Percentiles rank a stretch among this genome's conserved stretches.
phyloP scores from a whole-genome alignment of 257 asterid genomes.

The Solanum chiquidenum region DNA sequence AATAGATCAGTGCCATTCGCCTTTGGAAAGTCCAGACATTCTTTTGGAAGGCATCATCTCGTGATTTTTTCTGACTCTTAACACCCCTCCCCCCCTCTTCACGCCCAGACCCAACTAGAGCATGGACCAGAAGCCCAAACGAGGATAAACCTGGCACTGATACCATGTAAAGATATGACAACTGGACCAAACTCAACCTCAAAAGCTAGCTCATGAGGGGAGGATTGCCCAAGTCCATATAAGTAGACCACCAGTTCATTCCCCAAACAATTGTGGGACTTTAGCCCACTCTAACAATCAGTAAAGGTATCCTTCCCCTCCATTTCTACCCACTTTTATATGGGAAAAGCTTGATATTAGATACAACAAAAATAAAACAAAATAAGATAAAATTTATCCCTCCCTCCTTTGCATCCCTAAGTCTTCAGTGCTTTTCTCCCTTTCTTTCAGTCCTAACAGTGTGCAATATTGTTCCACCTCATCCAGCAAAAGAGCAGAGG shows the following conservation, averaged over 20 bases:
- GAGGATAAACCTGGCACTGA: too few species aligned
- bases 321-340: not conserved
- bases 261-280: not conserved
- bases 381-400: not conserved
- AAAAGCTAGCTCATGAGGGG: not conserved
- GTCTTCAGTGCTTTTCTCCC: not conserved
- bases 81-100: too few species aligned
- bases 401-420: not conserved
- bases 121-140: too few species aligned
- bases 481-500: not conserved
- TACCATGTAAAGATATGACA: too few species aligned
- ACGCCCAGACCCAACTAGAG: too few species aligned
- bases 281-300: not conserved
- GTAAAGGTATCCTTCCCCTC: not conserved
- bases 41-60: not conserved
- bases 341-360: not conserved
- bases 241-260: not conserved
- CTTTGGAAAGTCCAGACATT: not conserved
- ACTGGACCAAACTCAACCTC: not conserved
- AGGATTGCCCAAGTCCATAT: not conserved
- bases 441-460: not conserved
- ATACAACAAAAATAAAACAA: not conserved
- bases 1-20: not conserved
- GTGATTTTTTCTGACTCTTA: not conserved
- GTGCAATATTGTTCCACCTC: not conserved